A percentile compares a stretch with the other conserved stretches of the same genome.
phyloP scores from a whole-genome alignment of 2,329 filamentous ascomycete genomes.

The Aurifilum marmelostoma region DNA sequence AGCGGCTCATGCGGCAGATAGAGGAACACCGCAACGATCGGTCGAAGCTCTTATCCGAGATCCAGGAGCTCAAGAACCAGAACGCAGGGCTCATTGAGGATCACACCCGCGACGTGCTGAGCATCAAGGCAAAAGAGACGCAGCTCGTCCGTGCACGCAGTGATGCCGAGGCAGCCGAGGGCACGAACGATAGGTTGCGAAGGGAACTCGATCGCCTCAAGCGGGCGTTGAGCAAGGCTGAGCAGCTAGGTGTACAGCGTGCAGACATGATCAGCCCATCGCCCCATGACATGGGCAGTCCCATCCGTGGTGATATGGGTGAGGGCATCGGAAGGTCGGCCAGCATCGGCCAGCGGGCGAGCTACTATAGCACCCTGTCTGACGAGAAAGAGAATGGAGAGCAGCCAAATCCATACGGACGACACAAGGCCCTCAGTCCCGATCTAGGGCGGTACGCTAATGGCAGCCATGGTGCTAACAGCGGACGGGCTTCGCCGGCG shows the following conservation, averaged over 20 bases:
- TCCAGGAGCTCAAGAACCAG: conserved; percentile 93
- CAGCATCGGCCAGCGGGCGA: conserved; percentile 55
- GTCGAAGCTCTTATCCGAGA: conserved; percentile 79
- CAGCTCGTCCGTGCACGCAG: conserved; percentile 90
- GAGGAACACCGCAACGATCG: conserved; percentile 85
- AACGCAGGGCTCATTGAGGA: conserved; percentile 97
- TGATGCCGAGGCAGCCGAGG: conserved; percentile 86
- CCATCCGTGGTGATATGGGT: conserved; percentile 60
- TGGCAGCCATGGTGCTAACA: conserved; percentile 50
- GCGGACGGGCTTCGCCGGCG: conserved; percentile 63
- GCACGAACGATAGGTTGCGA: conserved; percentile 79
- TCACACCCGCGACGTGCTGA: conserved; percentile 91
- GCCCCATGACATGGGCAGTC: conserved; percentile 48
- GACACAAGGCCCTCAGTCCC: conserved; percentile 57
- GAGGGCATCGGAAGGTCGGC: conserved; percentile 34
- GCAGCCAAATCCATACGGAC: conserved; percentile 41
- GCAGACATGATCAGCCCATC: conserved; percentile 26
- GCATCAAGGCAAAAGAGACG: conserved; percentile 98
- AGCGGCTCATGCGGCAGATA: conserved; percentile 72
- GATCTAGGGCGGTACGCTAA: conserved; percentile 51
- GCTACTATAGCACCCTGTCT: conserved; percentile 67
- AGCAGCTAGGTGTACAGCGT: conserved; percentile 46
- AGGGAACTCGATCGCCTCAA: conserved; percentile 93
- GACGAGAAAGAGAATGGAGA: conserved; percentile 72
- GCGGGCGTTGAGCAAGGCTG: conserved; percentile 72